phyloP scores from a whole-genome alignment of 129 eudicot species.

The Ambrosia trifida region DNA sequence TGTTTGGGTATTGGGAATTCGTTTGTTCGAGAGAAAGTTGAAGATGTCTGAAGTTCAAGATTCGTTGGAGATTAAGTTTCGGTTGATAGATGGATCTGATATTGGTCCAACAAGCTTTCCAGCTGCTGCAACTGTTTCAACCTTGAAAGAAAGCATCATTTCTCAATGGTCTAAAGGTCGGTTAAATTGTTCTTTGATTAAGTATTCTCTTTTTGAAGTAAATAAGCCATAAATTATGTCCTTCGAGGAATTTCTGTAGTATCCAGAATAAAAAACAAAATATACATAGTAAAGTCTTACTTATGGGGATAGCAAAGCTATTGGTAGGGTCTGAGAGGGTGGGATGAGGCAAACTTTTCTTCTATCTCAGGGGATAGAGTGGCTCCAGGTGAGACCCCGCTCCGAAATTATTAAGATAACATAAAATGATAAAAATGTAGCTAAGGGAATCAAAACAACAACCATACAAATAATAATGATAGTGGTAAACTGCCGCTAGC shows the following conservation, averaged over 20 bases:
- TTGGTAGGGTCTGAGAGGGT: no score
- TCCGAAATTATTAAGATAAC: no score
- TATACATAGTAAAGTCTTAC: no score
- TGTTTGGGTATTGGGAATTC: slow-evolving; percentile 25
- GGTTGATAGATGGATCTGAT: slow-evolving; percentile 82
- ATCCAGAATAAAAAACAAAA: neutral
- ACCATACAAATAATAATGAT: no score
- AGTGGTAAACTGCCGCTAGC: no score
- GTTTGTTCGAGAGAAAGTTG: slow-evolving; percentile 20
- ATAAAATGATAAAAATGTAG: no score
- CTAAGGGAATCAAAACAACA: no score
- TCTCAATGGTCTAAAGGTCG: slow-evolving; percentile 93
- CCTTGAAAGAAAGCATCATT: slow-evolving; percentile 78
- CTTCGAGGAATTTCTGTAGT: neutral
- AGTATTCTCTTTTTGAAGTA: neutral
- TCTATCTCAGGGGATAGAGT: no score
- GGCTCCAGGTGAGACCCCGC: no score
- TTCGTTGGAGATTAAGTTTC: slow-evolving; percentile 75
- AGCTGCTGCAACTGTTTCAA: slow-evolving; percentile 65
- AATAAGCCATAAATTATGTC: neutral
- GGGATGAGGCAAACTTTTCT: no score
- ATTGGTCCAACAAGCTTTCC: slow-evolving; percentile 85
- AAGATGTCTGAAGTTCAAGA: slow-evolving; percentile 75
- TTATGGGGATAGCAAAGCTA: no score
- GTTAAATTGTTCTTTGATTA: slow-evolving; percentile 12